Evolutionary conservation across 306 rosid species (phyloP), one percentile per base, ranked within the genome.

Genomic region (Prunus padus): DNA sequence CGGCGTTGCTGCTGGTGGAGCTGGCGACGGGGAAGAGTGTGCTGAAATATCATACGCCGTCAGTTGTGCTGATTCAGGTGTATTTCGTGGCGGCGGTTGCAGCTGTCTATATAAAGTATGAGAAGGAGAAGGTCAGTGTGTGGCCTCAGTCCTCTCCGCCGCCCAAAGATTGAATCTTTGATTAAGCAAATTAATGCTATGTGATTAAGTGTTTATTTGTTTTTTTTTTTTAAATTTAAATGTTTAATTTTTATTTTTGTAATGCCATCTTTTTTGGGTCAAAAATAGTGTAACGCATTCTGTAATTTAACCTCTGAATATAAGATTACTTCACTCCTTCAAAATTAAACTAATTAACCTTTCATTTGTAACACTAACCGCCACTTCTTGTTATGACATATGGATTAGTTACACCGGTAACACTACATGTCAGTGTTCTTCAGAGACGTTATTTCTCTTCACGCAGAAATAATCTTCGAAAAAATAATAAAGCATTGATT

Each of bases 1-100:
- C 89, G 80, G 97, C 96, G n/a, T 47, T 92, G 82, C 1, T 95
- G 45, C 77, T 92, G 81, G 96, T 92, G 85, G 98, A 95, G 77
- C 62, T 92, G 0, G 96, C 96, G 0, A 95, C 97, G 0, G 98
- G 97, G 78, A 92, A 86, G 87, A 76, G 97, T 3, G 91, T 95
- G 5, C 62, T 95, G 4, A 89, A 83, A 23, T 95, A 84, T 50
- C 98, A 95, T 72, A 66, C 96, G 60, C 93, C 97, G 2, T 14
- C 93, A 25, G 84, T 86, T 44, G 70, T 92, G 3, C 72, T 95
- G 18, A 63, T 82, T 83, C 98, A 92, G 87, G n/a, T 87, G 0
- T 95, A 95, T 45, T 95, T 92, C 18, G 92, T 94, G 49, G 89
- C 96, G 54, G 96, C 96, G 0, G 93, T 80, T 33, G 67, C 87